A percentile compares a stretch with the other conserved stretches of the same genome.
Conservation (phyloP, 2,329 filamentous ascomycete species). For the Cercospora zeae-maydis region DNA sequence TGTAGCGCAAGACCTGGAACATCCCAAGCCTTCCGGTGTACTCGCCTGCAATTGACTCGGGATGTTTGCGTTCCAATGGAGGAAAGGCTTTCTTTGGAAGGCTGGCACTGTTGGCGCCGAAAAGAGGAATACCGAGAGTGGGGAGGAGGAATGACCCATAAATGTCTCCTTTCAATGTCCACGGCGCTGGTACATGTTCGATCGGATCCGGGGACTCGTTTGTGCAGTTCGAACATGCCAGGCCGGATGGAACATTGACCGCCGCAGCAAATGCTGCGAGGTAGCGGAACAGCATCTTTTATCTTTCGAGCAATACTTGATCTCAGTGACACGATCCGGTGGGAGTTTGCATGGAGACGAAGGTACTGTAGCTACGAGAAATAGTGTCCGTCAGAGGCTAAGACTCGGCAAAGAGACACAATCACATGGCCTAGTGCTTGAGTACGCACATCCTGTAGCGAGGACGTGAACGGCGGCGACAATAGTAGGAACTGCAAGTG, state of each 20-base stretch:
- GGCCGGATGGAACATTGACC: background rate
- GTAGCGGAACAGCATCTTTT: background rate
- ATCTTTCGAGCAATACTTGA: background rate
- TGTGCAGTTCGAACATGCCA: slow-evolving; percentile 18
- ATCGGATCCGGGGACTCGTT: slow-evolving; percentile 21
- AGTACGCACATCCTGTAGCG: background rate
- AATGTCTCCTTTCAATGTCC: slow-evolving; percentile 20
- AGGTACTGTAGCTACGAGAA: background rate
- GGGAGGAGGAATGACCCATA: slow-evolving; percentile 18
- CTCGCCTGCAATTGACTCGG: slow-evolving; percentile 12
- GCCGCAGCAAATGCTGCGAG: background rate
- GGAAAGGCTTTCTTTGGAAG: slow-evolving; percentile 18
- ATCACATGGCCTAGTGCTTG: background rate
- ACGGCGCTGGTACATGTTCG: slow-evolving; percentile 13
- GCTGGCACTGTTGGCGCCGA: background rate
- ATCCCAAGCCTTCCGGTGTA: slow-evolving; percentile 20
- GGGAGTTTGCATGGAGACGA: background rate
- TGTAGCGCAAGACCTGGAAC: slow-evolving; percentile 25
- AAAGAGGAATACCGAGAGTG: slow-evolving; percentile 8
- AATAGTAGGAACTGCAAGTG: background rate
- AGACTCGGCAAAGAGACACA: background rate
- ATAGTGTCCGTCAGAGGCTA: background rate
- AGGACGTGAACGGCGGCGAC: background rate
- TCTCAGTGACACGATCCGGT: background rate
- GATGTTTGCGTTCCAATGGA: slow-evolving; percentile 15